Percentiles rank a stretch among this genome's conserved stretches.
phyloP scores from a whole-genome alignment of 768 basidiomycete genomes.

The Boletus rubescentipes region DNA sequence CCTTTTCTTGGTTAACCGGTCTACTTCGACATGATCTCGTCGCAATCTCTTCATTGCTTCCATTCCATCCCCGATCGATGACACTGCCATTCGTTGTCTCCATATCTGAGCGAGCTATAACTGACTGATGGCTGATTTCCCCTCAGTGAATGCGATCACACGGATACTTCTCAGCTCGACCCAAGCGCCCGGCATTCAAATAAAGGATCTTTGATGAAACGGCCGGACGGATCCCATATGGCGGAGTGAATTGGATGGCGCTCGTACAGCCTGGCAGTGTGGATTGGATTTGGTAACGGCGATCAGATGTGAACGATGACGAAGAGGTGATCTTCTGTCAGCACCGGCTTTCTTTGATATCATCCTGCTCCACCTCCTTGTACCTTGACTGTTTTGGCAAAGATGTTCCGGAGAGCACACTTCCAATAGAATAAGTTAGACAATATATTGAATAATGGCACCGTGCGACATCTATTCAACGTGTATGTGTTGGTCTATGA shows the following conservation, averaged over 20 bases:
- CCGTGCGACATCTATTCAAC: background rate
- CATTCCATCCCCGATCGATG: conserved; percentile 15
- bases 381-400: background rate
- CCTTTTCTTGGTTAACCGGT: background rate
- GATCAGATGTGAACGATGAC: conserved; percentile 20
- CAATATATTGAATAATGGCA: conserved; percentile 2
- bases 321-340: background rate
- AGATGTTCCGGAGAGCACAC: background rate
- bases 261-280: conserved; percentile 24
- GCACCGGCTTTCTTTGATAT: conserved; percentile 4
- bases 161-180: conserved; percentile 82
- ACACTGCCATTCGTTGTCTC: conserved; percentile 1
- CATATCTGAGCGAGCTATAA: background rate
- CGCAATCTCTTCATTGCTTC: conserved; percentile 5
- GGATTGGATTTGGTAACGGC: conserved; percentile 19
- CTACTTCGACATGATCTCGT: background rate
- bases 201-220: conserved; percentile 65
- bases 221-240: background rate
- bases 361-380: background rate
- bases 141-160: conserved; percentile 68
- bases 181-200: conserved; percentile 86
- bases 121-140: conserved; percentile 11
- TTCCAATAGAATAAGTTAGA: background rate
- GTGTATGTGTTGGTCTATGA: background rate
- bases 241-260: conserved; percentile 6